Evolutionary conservation across 805 yeast genomes (phyloP).

Genomic region (Ogataea ramenticola): DNA sequence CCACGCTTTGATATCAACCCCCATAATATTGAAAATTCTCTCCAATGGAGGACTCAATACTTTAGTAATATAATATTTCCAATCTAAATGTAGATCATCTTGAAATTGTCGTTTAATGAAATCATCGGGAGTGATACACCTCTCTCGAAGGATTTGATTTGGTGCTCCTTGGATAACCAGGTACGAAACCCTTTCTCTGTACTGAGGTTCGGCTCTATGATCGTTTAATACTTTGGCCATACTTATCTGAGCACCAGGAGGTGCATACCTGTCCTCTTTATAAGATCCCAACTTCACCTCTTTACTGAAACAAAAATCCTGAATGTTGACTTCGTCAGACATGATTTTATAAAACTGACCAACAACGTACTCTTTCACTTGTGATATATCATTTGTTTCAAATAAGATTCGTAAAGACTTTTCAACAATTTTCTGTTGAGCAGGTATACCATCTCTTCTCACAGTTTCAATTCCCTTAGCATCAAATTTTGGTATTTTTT

Average conservation of each 20-base stretch:
- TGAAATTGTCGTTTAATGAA: constrained; percentile 36
- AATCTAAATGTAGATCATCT: constrained; percentile 47
- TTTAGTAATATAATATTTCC: constrained; percentile 78
- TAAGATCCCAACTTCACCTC: constrained; percentile 84
- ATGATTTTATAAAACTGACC: constrained; percentile 62
- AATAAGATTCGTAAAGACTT: constrained; percentile 61
- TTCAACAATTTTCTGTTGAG: constrained; percentile 78
- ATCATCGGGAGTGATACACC: constrained; percentile 75
- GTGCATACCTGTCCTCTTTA: constrained; percentile 62
- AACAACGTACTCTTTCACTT: constrained; percentile 57
- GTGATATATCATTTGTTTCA: constrained; percentile 62
- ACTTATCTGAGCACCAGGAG: constrained; percentile 91
- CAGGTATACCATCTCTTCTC: constrained; percentile 90
- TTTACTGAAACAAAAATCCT: constrained; percentile 87
- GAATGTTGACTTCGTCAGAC: constrained; percentile 54
- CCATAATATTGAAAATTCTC: constrained; percentile 72
- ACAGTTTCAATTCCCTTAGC: constrained; percentile 97
- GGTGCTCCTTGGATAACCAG: constrained; percentile 54
- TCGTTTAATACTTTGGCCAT: constrained; percentile 55
- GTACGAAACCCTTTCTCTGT: constrained; percentile 81
- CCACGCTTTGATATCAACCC: constrained; percentile 78
- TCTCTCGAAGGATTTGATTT: constrained; percentile 61
- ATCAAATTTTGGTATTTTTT: constrained; percentile 63
- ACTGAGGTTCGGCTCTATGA: constrained; percentile 75
- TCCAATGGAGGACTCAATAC: constrained; percentile 87